A percentile compares a stretch with the other conserved stretches of the same genome.
Evolutionary conservation across 202 grass and related monocot genomes (phyloP).

Genomic region (Hordeum pubiflorum): DNA sequence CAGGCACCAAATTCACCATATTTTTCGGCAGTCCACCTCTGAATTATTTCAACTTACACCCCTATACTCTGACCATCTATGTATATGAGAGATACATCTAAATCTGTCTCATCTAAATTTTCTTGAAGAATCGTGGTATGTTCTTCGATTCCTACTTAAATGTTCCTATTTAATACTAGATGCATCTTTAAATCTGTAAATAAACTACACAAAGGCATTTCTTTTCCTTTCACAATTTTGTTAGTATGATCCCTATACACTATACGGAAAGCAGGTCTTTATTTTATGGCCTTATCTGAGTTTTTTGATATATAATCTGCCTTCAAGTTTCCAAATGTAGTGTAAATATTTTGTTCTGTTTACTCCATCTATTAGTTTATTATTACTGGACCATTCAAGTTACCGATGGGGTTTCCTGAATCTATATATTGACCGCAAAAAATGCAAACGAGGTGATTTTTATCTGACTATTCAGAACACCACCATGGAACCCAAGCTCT

Average conservation of each 20-base stretch:
- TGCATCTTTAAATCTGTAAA: not conserved
- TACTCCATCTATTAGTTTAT: not conserved
- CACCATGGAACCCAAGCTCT: not conserved
- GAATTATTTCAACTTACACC: not conserved
- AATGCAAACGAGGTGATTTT: not conserved
- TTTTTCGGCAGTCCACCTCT: not conserved
- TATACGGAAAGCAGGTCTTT: not conserved
- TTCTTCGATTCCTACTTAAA: not conserved
- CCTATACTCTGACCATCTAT: not conserved
- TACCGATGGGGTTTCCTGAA: not conserved
- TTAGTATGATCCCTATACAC: no score
- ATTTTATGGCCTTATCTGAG: not conserved
- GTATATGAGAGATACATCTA: not conserved
- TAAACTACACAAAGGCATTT: not conserved
- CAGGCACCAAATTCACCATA: not conserved
- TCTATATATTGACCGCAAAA: not conserved
- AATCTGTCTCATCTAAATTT: not conserved
- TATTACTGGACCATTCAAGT: conserved; percentile 5
- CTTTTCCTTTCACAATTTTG: not conserved
- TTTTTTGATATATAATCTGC: not conserved
- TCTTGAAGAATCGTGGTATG: not conserved
- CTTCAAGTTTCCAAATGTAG: not conserved
- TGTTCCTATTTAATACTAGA: not conserved
- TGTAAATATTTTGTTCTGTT: not conserved
- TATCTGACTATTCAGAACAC: not conserved